These are phyloP conservation scores for Elasticomyces elasticus DNA, from an alignment of 495 filamentous ascomycete species.

Conservation along the genomic window DNA sequence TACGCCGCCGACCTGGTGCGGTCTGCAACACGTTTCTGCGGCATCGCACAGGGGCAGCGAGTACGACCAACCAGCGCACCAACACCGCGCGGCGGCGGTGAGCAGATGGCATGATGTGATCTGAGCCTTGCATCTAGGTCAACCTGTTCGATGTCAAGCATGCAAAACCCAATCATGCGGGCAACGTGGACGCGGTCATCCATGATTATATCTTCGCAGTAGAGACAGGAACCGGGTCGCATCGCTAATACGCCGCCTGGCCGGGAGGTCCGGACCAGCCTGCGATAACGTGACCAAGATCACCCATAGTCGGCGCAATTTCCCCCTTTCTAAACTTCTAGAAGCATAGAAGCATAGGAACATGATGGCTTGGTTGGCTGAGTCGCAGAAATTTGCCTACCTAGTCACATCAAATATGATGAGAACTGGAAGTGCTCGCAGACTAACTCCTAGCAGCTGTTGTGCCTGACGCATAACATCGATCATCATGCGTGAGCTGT, in stretches of 20 bases:
- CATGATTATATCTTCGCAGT: neutral
- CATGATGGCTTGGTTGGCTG: too few species aligned
- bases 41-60: neutral
- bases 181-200: neutral
- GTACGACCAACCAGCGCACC: neutral
- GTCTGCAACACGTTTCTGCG: neutral
- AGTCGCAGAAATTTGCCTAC: too few species aligned
- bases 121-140: neutral
- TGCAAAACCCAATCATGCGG: neutral
- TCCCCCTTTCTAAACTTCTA: too few species aligned
- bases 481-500: too few species aligned
- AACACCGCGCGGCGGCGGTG: neutral
- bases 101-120: neutral
- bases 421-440: too few species aligned
- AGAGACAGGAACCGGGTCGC: neutral
- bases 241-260: neutral
- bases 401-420: too few species aligned
- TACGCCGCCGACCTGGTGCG: neutral
- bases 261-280: too few species aligned
- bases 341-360: too few species aligned
- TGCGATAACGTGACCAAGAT: too few species aligned
- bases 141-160: neutral
- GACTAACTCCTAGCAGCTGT: too few species aligned
- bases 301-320: too few species aligned
- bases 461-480: too few species aligned